phyloP scores from a whole-genome alignment of 805 yeast species.

The Teunomyces pallodes region DNA sequence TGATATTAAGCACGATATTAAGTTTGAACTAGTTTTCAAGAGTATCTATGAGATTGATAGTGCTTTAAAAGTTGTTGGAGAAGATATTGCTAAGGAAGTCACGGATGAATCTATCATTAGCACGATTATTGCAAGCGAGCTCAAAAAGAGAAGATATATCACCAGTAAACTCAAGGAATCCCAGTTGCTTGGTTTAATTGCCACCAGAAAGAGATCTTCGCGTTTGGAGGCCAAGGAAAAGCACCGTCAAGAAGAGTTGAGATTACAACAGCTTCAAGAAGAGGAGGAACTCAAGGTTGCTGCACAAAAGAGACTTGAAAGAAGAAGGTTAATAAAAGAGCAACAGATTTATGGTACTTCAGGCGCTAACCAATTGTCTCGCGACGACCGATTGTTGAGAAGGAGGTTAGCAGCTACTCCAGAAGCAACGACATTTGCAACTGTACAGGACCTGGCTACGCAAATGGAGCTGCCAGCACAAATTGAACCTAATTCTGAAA shows the following conservation, averaged over 20 bases:
- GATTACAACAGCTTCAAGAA: constrained; percentile 43
- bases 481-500: background rate
- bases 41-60: constrained; percentile 29
- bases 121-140: constrained; percentile 37
- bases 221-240: constrained; percentile 65
- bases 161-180: constrained; percentile 58
- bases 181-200: constrained; percentile 60
- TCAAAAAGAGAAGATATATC: constrained; percentile 52
- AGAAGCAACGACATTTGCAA: background rate
- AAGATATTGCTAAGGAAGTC: constrained; percentile 28
- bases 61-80: constrained; percentile 12
- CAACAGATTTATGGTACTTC: constrained; percentile 19
- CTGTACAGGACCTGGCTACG: background rate
- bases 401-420: constrained; percentile 22
- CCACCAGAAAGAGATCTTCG: constrained; percentile 71
- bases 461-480: background rate
- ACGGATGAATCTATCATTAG: constrained; percentile 15
- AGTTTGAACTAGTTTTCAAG: constrained; percentile 30
- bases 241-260: constrained; percentile 52
- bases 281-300: constrained; percentile 45
- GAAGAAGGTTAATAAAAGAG: constrained; percentile 34
- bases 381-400: constrained; percentile 33
- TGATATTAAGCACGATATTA: constrained; percentile 24
- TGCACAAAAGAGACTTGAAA: constrained; percentile 39
- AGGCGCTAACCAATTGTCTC: constrained; percentile 19